Conservation (phyloP, 495 filamentous ascomycete genomes). For the Neurospora pannonica region DNA sequence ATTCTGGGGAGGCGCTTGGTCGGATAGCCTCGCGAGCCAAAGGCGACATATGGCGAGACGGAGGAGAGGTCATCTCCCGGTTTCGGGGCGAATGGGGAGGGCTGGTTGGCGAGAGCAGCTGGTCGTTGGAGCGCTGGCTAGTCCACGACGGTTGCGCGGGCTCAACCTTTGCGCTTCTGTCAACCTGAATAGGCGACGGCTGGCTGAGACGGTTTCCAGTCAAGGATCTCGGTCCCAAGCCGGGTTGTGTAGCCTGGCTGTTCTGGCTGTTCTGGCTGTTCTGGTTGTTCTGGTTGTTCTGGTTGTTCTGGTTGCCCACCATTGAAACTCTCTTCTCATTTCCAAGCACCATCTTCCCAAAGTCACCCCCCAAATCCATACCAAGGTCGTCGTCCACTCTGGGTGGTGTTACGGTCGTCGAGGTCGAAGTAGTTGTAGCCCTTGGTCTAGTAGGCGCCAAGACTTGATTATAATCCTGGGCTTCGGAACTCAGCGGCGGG, state of each 20-base stretch:
- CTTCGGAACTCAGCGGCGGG: slow-evolving; percentile 23
- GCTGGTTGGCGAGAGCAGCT: slow-evolving; percentile 39
- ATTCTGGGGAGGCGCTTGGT: slow-evolving; percentile 22
- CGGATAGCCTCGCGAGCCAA: slow-evolving; percentile 5
- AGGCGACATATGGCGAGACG: slow-evolving; percentile 23
- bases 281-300: slow-evolving; percentile 17
- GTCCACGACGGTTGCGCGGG: slow-evolving; percentile 59
- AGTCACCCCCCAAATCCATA: slow-evolving; percentile 50
- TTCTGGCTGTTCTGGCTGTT: slow-evolving; percentile 18
- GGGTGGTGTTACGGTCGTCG: slow-evolving; percentile 61
- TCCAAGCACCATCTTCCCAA: slow-evolving; percentile 58
- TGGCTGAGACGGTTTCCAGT: slow-evolving; percentile 31
- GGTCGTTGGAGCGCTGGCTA: slow-evolving; percentile 57
- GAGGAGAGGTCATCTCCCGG: slow-evolving; percentile 20
- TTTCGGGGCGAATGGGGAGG: slow-evolving; percentile 20
- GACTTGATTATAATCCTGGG: slow-evolving; percentile 20
- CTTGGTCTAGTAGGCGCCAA: slow-evolving; percentile 30
- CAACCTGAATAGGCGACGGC: slow-evolving; percentile 50
- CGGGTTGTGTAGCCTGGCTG: slow-evolving; percentile 7
- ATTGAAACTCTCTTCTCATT: slow-evolving; percentile 48
- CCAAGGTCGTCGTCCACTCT: slow-evolving; percentile 53
- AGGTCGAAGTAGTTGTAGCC: slow-evolving; percentile 38
- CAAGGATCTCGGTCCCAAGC: slow-evolving; percentile 23
- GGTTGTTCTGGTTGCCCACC: slow-evolving; percentile 28
- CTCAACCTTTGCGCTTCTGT: slow-evolving; percentile 45